Evolutionary conservation across 768 basidiomycete genomes (phyloP), one percentile per base, ranked within the genome.

Genomic region (Hygrocybe punicea): DNA sequence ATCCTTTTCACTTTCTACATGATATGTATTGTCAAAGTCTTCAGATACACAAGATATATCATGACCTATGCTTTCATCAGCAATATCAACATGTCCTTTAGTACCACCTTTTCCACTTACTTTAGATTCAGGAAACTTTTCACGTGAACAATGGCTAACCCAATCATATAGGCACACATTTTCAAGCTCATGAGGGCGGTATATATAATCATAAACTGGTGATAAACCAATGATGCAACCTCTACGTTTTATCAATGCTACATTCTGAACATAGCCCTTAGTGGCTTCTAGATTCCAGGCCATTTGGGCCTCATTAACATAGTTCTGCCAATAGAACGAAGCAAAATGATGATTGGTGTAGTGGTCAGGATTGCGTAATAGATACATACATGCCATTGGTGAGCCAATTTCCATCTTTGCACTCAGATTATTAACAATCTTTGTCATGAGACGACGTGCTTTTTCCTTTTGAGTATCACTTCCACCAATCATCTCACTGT

Each of bases 281-380:
- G 58, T 51, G n/a, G 55, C 47, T 33, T 39, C 57, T 23, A 13
- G 9, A 37, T 58, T 34, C 57, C 65, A 68, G 1, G 21, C 46
- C 6, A 35, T 25, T 10, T 42, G 21, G 3, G 62, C 62, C 29
- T 68, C 62, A 4, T 33, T 11, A 7, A 70, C 65, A 62, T 34
- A 59, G 19, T 10, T 50, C 37, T 55, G 14, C 58, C 51, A 59
- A 37, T 59, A 59, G 29, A 59, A 54, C 23, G 58, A 51, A 4
- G 65, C 59, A 62, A 73, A 74, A 21, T 23, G 34, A 56, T 69
- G 66, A 37, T 62, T 70, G 6, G 65, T 71, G 52, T 74, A 74
- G 39, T 72, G 68, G 48, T 72, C 69, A 21, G 68, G 68, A 59
- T 65, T 52, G 19, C 60, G 63, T 10, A 69, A 51, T 10, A 69